Evolutionary conservation across 75 land plant genomes (phyloP).

Genomic region (Larix kaempferi): DNA sequence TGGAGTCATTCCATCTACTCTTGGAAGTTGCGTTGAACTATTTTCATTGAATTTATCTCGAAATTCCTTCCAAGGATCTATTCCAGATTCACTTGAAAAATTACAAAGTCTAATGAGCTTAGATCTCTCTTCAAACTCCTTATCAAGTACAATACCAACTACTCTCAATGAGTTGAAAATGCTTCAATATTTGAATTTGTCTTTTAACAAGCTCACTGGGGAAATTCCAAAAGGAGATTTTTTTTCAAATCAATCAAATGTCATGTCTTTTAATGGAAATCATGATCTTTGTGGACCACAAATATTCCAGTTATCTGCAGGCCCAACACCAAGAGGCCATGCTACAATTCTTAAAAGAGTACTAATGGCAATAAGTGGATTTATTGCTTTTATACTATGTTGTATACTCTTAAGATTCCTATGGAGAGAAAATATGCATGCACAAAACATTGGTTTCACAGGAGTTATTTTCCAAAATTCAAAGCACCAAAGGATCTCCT

Average conservation of each 20-base stretch:
- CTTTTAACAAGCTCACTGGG: conserved; percentile 26
- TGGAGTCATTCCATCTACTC: conserved; percentile 20
- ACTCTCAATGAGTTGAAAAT: conserved; percentile 3
- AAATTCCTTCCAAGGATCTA: conserved; percentile 12
- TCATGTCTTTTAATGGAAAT: conserved; percentile 17
- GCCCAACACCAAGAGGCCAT: no score
- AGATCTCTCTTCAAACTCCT: conserved; percentile 13
- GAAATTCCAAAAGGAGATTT: conserved; percentile 15
- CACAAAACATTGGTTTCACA: not conserved
- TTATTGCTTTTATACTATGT: not conserved
- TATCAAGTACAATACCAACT: conserved; percentile 14
- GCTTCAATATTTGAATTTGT: conserved; percentile 26
- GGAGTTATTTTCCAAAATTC: not conserved
- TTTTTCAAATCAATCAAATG: conserved; percentile 13
- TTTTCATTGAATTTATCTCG: conserved; percentile 21
- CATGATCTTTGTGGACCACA: conserved; percentile 18
- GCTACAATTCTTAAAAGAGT: no score
- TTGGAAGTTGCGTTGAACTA: conserved; percentile 12
- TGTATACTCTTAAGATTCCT: not conserved
- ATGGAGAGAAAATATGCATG: not conserved
- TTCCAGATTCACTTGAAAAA: conserved; percentile 15
- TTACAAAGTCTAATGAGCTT: not conserved
- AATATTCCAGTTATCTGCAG: no score
- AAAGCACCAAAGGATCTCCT: not conserved
- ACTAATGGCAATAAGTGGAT: not conserved